These are phyloP conservation scores for Diddensiella transvaalensis DNA, from an alignment of 805 yeast species.

Conservation along the genomic window DNA sequence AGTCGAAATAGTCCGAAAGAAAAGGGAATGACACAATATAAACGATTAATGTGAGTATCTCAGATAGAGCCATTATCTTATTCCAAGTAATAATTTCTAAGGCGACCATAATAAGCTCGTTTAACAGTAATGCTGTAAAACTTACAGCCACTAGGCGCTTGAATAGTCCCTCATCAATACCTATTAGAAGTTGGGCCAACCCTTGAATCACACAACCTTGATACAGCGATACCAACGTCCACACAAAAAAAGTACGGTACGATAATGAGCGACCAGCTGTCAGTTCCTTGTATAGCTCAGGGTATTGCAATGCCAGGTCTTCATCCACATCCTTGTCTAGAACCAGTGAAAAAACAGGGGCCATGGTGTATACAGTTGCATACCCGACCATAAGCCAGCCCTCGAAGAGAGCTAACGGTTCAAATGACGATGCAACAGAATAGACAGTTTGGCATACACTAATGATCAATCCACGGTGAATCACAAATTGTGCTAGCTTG, in stretches of 20 bases:
- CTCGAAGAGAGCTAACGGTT: conserved; percentile 89
- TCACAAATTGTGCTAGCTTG: conserved; percentile 90
- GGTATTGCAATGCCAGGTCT: conserved; percentile 81
- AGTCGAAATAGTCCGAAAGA: conserved; percentile 79
- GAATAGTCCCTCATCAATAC: conserved; percentile 53
- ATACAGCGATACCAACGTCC: conserved; percentile 86
- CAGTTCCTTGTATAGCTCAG: conserved; percentile 90
- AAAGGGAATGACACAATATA: conserved; percentile 79
- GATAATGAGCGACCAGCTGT: conserved; percentile 85
- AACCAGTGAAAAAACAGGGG: conserved; percentile 92
- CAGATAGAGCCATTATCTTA: conserved; percentile 66
- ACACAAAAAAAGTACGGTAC: conserved; percentile 80
- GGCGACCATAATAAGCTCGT: conserved; percentile 92
- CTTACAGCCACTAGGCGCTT: conserved; percentile 79
- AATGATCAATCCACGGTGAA: conserved; percentile 91
- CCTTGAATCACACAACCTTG: conserved; percentile 88
- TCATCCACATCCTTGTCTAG: conserved; percentile 90
- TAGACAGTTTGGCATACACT: conserved; percentile 94
- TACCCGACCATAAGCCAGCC: conserved; percentile 99
- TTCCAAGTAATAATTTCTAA: conserved; percentile 92
- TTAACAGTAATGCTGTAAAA: conserved; percentile 72
- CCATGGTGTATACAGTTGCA: conserved; percentile 96
- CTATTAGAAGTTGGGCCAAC: conserved; percentile 70
- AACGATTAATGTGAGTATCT: conserved; percentile 61
- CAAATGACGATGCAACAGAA: conserved; percentile 80